These are phyloP conservation scores for Fusarium zealandicum DNA, from an alignment of 2,329 filamentous ascomycete genomes.

Conservation along the genomic window DNA sequence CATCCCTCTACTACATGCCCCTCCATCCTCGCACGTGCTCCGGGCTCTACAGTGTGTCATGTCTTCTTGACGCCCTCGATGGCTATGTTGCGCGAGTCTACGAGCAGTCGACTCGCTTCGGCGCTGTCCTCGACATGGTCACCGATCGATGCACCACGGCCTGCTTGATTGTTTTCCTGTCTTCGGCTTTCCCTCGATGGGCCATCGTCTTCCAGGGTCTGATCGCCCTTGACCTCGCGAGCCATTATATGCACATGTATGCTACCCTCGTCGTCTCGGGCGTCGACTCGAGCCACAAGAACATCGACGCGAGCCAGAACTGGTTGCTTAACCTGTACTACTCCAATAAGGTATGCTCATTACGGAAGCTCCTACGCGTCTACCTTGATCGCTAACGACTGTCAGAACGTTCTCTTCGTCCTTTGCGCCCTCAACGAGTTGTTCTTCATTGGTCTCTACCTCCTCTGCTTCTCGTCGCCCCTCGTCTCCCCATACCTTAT, in stretches of 20 bases:
- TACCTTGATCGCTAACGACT: constrained; percentile 10
- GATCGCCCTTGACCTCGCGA: constrained; percentile 91
- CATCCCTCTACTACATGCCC: constrained; percentile 98
- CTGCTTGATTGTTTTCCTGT: constrained; percentile 92
- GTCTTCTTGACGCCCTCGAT: constrained; percentile 92
- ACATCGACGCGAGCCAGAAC: constrained; percentile 85
- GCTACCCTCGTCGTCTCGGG: constrained; percentile 89
- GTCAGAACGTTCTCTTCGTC: constrained; percentile 84
- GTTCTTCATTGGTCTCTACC: constrained; percentile 98
- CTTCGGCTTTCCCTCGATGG: constrained; percentile 93
- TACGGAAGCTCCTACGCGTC: not conserved
- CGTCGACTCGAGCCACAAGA: constrained; percentile 85
- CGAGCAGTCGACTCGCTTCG: constrained; percentile 93
- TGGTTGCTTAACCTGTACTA: constrained; percentile 95
- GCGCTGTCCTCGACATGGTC: constrained; percentile 98
- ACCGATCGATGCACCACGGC: constrained; percentile 97
- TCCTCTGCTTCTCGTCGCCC: constrained; percentile 95
- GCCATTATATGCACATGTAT: constrained; percentile 99
- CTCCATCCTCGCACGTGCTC: constrained; percentile 96
- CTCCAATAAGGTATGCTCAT: constrained; percentile 79
- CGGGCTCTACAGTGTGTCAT: constrained; percentile 89
- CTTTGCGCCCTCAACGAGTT: constrained; percentile 92
- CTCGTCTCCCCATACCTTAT: constrained; percentile 85
- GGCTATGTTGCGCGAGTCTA: constrained; percentile 83
- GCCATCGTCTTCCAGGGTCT: constrained; percentile 92